A percentile compares a stretch with the other conserved stretches of the same genome.
Conservation (phyloP, 2,329 filamentous ascomycete species). For the Neopestalotiopsis rosae region DNA sequence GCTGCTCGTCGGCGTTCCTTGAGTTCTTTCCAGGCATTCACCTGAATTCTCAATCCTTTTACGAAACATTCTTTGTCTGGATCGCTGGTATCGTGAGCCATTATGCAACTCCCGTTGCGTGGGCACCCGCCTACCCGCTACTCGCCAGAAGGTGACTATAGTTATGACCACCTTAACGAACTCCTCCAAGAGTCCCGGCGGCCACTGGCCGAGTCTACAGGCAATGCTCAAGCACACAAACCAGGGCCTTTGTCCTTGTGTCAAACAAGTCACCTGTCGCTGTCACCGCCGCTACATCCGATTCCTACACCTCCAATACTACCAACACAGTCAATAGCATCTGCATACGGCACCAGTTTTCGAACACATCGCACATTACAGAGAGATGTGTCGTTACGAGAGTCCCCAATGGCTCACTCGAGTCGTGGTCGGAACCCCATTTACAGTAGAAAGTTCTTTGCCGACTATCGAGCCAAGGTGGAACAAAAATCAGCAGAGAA, state of each 20-base stretch:
- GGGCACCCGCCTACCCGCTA: slow-evolving; percentile 58
- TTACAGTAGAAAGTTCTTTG: slow-evolving; percentile 66
- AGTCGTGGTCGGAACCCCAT: slow-evolving; percentile 58
- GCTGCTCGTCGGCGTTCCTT: slow-evolving; percentile 40
- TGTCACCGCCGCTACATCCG: slow-evolving; percentile 47
- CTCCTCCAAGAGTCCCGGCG: slow-evolving; percentile 42
- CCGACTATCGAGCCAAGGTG: slow-evolving; percentile 70
- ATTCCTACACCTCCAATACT: slow-evolving; percentile 51
- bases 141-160: slow-evolving; percentile 52
- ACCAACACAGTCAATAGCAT: slow-evolving; percentile 56
- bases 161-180: slow-evolving; percentile 50
- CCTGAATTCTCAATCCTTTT: slow-evolving; percentile 37
- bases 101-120: slow-evolving; percentile 49
- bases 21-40: slow-evolving; percentile 35
- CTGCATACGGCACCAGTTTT: slow-evolving; percentile 47
- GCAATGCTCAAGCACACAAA: slow-evolving; percentile 53
- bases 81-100: slow-evolving; percentile 26
- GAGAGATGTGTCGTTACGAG: slow-evolving; percentile 39
- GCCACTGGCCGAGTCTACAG: slow-evolving; percentile 58
- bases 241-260: slow-evolving; percentile 46
- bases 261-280: slow-evolving; percentile 47
- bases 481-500: slow-evolving; percentile 65
- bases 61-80: slow-evolving; percentile 37
- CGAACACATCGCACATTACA: slow-evolving; percentile 38
- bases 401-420: slow-evolving; percentile 37